phyloP scores from a whole-genome alignment of 2,329 filamentous ascomycete species.

The Pestalotiopsis sp. region DNA sequence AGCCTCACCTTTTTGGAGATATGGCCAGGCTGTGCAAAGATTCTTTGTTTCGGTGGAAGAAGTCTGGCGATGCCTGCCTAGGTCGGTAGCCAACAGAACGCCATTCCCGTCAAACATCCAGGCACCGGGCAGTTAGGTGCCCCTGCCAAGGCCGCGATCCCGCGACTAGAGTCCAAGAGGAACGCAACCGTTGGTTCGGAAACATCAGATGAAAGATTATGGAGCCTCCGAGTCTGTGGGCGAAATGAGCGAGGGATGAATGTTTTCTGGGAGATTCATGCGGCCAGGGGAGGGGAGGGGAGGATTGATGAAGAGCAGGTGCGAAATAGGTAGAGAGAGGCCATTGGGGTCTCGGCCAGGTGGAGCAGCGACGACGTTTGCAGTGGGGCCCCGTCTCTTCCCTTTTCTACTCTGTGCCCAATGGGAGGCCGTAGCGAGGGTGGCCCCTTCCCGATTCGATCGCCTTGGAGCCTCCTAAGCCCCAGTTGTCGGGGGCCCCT shows the following conservation, averaged over 20 bases:
- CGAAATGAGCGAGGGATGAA: slow-evolving; percentile 7
- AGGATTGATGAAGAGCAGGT: background rate
- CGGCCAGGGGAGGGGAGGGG: background rate
- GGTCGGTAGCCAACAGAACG: background rate
- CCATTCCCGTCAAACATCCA: background rate
- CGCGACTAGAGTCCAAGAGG: background rate
- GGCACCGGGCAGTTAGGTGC: background rate
- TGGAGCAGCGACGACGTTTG: background rate
- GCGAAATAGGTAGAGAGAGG: background rate
- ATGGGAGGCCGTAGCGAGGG: background rate
- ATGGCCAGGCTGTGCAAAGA: too few relatives aligned
- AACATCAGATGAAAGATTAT: slow-evolving; percentile 4
- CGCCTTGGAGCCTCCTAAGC: background rate
- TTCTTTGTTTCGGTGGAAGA: background rate
- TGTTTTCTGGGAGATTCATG: slow-evolving; percentile 5
- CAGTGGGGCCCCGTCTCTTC: background rate
- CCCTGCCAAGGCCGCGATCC: slow-evolving; percentile 6
- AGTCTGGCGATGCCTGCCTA: background rate
- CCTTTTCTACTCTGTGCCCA: background rate
- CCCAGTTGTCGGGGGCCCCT: slow-evolving; percentile 4
- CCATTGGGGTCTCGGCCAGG: background rate
- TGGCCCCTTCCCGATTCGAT: background rate
- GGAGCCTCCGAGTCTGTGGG: background rate
- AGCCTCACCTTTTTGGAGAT: too few relatives aligned
- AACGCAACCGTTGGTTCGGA: background rate